Percentiles rank a stretch among this genome's conserved stretches.
Evolutionary conservation across 2,329 filamentous ascomycete species (phyloP).

Genomic region (Fusarium tricinctum): DNA sequence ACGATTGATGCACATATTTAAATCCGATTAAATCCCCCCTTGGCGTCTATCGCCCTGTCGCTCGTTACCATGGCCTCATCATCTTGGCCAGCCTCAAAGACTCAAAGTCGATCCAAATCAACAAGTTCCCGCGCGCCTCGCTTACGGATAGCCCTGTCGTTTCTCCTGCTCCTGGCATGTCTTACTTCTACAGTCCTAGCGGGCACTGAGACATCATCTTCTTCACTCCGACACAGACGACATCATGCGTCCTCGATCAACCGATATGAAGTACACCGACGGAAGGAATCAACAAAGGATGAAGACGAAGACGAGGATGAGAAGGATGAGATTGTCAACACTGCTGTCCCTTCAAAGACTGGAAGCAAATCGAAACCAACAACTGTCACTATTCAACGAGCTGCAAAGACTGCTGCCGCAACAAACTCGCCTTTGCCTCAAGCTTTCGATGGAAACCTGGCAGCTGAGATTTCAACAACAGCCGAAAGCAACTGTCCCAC

Average conservation of each 20-base stretch:
- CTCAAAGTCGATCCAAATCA: conserved; percentile 6
- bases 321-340: conserved; percentile 31
- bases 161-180: conserved; percentile 45
- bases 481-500: conserved; percentile 68
- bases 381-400: conserved; percentile 45
- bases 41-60: conserved; percentile 37
- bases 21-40: not conserved
- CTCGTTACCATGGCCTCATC: conserved; percentile 41
- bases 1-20: not conserved
- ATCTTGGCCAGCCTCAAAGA: conserved; percentile 15
- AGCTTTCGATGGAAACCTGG: conserved; percentile 75
- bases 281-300: conserved; percentile 31
- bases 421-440: conserved; percentile 66
- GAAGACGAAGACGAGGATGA: conserved; percentile 33
- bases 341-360: conserved; percentile 35
- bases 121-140: conserved; percentile 23
- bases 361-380: conserved; percentile 37
- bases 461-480: conserved; percentile 70
- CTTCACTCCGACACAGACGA: conserved; percentile 31
- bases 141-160: conserved; percentile 29
- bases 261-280: conserved; percentile 30
- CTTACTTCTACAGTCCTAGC: conserved; percentile 42
- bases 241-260: conserved; percentile 22
- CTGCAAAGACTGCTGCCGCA: conserved; percentile 40
- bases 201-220: conserved; percentile 33